Evolutionary conservation across 805 yeast genomes (phyloP), one percentile per base, ranked within the genome.

Genomic region (Tanozyma kutaoensis): DNA sequence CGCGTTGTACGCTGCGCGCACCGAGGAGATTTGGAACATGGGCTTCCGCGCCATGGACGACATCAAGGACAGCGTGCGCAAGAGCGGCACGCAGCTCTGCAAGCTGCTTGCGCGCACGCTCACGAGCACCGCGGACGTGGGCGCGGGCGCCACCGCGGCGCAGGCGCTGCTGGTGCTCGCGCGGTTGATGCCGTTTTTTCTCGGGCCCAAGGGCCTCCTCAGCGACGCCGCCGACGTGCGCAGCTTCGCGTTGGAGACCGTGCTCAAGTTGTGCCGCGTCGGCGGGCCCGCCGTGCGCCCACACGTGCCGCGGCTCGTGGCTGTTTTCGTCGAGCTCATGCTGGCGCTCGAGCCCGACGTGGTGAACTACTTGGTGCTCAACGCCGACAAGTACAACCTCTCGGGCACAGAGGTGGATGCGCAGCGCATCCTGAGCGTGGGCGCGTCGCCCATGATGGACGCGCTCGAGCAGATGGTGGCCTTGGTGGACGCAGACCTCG

Each of bases 281-380:
- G 68, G 77, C 2, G 77, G 85, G 0, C 38, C 50, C 3, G 59
- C 76, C 0, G 59, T 78, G 15, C 69, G 62, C 36, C 76, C 81
- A 2, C 82, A 72, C 48, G 69, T 79, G 20, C 76, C 91, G 0
- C 58, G 57, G 4, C 60, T 91, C 26, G 55, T 84, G 4, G 76
- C 71, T 22, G 81, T 81, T 27, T 64, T 91, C 42, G 59, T 79
- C 4, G 51, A 65, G 5, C 55, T 84, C 32, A 72, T 88, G 72
- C 81, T 95, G 0, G 76, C 91, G 0, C 60, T 88, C 23, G 98
- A 91, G 43, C 97, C 97, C 0, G 95, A 86, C 44, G 72, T 79
- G 2, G 66, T 82, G 35, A 88, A 91, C 43, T 88, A 85, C 41
- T 52, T 88, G 31, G 72, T 91, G 0, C 57, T 88, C 33, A 86